Conservation (phyloP, 176 grass and related monocot species). For the Elaeis guineensis region DNA sequence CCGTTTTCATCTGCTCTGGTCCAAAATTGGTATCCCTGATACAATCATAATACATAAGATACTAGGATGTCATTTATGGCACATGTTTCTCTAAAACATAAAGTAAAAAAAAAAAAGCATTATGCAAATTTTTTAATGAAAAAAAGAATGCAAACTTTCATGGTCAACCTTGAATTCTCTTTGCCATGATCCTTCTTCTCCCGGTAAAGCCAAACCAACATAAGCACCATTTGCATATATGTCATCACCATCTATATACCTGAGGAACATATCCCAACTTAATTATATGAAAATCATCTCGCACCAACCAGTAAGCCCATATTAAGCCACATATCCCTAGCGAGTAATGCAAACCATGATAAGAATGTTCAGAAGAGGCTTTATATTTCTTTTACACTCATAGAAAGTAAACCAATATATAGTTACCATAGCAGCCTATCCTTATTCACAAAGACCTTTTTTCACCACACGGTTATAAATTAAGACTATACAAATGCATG, state of each 20-base stretch:
- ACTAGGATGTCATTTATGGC: neutral
- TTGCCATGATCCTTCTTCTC: conserved; percentile 40
- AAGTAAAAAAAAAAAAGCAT: too few relatives aligned
- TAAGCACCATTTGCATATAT: conserved; percentile 16
- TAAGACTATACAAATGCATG: too few relatives aligned
- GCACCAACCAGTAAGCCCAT: too few relatives aligned
- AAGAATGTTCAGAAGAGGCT: neutral
- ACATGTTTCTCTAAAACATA: too few relatives aligned
- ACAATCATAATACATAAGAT: too few relatives aligned
- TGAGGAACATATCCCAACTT: neutral
- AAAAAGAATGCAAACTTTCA: neutral
- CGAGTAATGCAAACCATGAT: too few relatives aligned
- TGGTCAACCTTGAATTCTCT: conserved; percentile 52
- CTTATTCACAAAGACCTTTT: too few relatives aligned
- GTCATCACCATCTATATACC: neutral
- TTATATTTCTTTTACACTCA: neutral
- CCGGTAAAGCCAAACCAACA: conserved; percentile 49
- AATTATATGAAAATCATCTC: too few relatives aligned
- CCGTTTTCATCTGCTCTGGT: conserved; percentile 24
- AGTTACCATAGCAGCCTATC: too few relatives aligned
- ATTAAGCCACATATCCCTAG: too few relatives aligned
- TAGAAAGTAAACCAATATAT: neutral
- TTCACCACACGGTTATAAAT: too few relatives aligned
- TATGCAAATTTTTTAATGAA: conserved; percentile 26
- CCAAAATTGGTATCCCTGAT: conserved; percentile 64